phyloP scores from a whole-genome alignment of 163 green algal genomes.

The Chlamydomonas reinhardtii region DNA sequence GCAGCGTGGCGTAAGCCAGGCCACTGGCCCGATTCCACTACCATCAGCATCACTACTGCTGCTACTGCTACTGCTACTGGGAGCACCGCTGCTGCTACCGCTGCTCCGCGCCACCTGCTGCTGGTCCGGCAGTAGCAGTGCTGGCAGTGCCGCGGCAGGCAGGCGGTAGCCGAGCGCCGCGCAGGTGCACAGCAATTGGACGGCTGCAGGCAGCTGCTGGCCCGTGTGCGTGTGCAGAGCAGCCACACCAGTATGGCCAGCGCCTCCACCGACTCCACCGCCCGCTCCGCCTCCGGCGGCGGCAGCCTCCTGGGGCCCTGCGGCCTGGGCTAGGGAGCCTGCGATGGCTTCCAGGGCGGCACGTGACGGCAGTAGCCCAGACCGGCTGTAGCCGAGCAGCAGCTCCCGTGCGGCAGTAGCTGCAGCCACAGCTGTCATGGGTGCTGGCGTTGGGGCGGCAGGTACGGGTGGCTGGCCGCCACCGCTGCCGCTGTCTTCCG shows the following conservation, averaged over 20 bases:
- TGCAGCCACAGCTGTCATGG: neutral
- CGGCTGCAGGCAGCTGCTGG: neutral
- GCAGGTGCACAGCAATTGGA: neutral
- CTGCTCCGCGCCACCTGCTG: neutral
- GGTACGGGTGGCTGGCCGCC: neutral
- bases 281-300: neutral
- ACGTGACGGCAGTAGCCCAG: neutral
- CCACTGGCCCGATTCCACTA: too few relatives aligned
- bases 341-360: neutral
- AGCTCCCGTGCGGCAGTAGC: neutral
- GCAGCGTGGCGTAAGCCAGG: neutral
- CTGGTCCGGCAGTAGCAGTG: neutral
- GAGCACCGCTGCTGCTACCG: neutral
- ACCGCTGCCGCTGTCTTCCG: neutral
- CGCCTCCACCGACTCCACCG: neutral
- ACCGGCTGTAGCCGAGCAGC: neutral
- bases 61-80: too few relatives aligned
- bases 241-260: too few relatives aligned
- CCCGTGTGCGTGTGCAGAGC: too few relatives aligned
- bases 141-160: neutral
- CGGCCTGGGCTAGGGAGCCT: neutral
- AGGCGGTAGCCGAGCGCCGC: slow-evolving; percentile 11
- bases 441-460: too few relatives aligned
- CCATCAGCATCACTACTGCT: too few relatives aligned
- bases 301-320: neutral